A percentile compares a stretch with the other conserved stretches of the same genome.
Evolutionary conservation across 2,329 filamentous ascomycete genomes (phyloP).

Genomic region (Malbranchea zuffiana): DNA sequence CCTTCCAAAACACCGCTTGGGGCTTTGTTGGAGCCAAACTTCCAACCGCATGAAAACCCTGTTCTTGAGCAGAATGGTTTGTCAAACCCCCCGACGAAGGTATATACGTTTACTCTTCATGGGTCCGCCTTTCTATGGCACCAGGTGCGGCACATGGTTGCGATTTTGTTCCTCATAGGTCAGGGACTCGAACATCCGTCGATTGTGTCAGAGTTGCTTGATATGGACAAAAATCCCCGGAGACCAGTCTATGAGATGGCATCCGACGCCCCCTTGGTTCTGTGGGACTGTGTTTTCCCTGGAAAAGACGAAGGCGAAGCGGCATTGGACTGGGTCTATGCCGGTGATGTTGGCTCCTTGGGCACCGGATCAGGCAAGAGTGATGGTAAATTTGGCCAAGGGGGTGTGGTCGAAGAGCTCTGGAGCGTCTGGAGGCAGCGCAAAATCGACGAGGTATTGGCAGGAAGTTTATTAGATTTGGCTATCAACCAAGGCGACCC

Average conservation of each 20-base stretch:
- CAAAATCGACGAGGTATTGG: constrained; percentile 84
- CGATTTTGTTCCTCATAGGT: constrained; percentile 80
- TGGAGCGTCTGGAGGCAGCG: constrained; percentile 75
- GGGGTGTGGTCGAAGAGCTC: constrained; percentile 59
- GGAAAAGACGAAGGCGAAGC: constrained; percentile 50
- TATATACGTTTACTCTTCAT: constrained; percentile 80
- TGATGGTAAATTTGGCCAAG: constrained; percentile 51
- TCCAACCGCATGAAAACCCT: constrained; percentile 24
- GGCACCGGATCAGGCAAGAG: constrained; percentile 27
- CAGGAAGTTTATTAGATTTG: constrained; percentile 59
- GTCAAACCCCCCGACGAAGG: constrained; percentile 35
- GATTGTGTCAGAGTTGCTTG: constrained; percentile 63
- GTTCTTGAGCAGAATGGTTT: constrained; percentile 13
- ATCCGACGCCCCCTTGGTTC: constrained; percentile 74
- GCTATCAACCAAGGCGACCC: constrained; percentile 37
- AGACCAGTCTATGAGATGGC: constrained; percentile 86
- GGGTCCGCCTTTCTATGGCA: constrained; percentile 96
- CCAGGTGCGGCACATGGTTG: constrained; percentile 91
- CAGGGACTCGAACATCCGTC: constrained; percentile 72
- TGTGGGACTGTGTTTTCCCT: constrained; percentile 94
- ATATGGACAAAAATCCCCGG: constrained; percentile 58
- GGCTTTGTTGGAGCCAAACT: constrained; percentile 42
- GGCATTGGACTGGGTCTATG: constrained; percentile 64
- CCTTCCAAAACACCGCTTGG: constrained; percentile 43
- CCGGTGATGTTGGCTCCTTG: constrained; percentile 51